Base-by-base conservation (phyloP, 805 yeast genomes). In the Teunomyces panamensis region DNA sequence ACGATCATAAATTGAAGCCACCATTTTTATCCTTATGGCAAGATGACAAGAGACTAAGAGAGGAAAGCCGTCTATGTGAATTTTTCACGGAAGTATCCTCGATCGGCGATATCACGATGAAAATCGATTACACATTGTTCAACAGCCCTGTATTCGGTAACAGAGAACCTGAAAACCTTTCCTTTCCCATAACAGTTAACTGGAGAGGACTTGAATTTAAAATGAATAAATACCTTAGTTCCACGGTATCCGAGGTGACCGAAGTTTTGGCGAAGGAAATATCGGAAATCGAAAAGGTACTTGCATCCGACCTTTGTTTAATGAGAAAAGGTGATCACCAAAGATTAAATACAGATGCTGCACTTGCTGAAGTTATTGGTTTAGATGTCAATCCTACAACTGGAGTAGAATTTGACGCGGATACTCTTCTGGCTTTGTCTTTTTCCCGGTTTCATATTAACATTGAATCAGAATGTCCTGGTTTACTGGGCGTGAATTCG, bases 311-410 rank as follows among this genome's bases (percentile, higher is more conserved):
- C 9, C 27, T 37, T 9, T 13, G 27, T 24, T 20, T 37, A 10
- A n/a, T 26, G 29, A 37, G n/a, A 26, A 28, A 16, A 9, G 43
- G 24, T n/a, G 34, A 26, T 10, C 33, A 13, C 9, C n/a, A 8
- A 11, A 5, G 8, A 5, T 28, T 39, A 35, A 48, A 49, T 27
- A 51, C 55, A 16, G 44, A 49, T 5, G 6, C 24, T 16, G 44
- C 26, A 2, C 42, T 65, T 20, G 50, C 52, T 7, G 44, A 52
- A 6, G 49, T 52, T 1, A 26, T 63, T 5, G 29, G 48, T 11
- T 48, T 68, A 9, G 73, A 68, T 49, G 68, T 68, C 8, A 48
- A 62, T 1, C 73, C 73, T 0, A 44, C 52, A 14, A 30, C 37
- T 1, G 55, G 61, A 3, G 62, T 64, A 7, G 45, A 36, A 4